phyloP scores from a whole-genome alignment of 2,329 filamentous ascomycete species.

The Aureobasidium leucospermi region DNA sequence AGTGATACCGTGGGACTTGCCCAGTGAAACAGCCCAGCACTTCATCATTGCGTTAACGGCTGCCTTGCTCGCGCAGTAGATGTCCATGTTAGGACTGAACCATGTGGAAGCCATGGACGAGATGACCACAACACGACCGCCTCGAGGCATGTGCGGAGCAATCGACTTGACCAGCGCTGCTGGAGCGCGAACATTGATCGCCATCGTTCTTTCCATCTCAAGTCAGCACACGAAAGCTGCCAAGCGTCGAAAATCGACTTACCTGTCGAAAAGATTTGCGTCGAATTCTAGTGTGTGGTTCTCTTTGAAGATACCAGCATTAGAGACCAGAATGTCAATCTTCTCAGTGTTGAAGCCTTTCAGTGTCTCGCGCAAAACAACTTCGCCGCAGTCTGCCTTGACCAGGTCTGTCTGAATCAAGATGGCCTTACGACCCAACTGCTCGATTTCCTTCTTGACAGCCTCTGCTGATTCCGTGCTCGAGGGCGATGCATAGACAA shows the following conservation, averaged over 20 bases:
- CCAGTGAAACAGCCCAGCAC: slow-evolving; percentile 16
- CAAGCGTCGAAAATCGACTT: neutral
- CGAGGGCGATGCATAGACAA: slow-evolving; percentile 47
- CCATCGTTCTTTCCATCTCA: neutral
- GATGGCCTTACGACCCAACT: slow-evolving; percentile 35
- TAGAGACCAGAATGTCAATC: slow-evolving; percentile 53
- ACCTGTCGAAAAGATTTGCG: neutral
- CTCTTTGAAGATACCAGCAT: slow-evolving; percentile 37
- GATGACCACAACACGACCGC: slow-evolving; percentile 48
- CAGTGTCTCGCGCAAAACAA: slow-evolving; percentile 44
- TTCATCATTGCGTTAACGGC: slow-evolving; percentile 15
- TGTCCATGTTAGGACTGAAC: slow-evolving; percentile 48
- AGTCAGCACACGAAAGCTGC: neutral
- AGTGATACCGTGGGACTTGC: slow-evolving; percentile 16
- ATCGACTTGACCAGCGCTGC: slow-evolving; percentile 29
- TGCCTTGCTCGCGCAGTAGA: slow-evolving; percentile 34
- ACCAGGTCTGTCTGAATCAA: slow-evolving; percentile 52
- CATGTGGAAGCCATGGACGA: slow-evolving; percentile 49
- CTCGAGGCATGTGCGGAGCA: slow-evolving; percentile 24
- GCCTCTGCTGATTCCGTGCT: slow-evolving; percentile 49
- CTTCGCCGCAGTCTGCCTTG: slow-evolving; percentile 39
- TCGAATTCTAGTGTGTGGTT: slow-evolving; percentile 1
- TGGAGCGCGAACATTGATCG: slow-evolving; percentile 20
- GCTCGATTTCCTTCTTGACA: slow-evolving; percentile 37
- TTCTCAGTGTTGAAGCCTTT: slow-evolving; percentile 30